Percentiles rank a stretch among this genome's conserved stretches.
phyloP scores from a whole-genome alignment of 306 rosid genomes.

The Phaseolus lunatus region DNA sequence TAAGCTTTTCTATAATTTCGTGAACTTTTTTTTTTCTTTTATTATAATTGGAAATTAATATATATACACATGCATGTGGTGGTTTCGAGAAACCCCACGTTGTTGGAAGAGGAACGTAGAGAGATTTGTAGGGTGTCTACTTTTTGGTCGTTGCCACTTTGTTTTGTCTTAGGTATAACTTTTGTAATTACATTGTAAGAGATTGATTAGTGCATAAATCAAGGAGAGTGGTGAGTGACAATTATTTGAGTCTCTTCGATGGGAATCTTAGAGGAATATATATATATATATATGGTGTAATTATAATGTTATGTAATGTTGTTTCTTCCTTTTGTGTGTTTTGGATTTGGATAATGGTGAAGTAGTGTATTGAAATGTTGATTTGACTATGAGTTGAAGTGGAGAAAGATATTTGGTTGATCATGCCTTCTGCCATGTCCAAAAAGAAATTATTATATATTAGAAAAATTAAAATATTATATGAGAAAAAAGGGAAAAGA shows the following conservation, averaged over 20 bases:
- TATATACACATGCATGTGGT: constrained; percentile 28
- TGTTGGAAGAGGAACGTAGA: constrained; percentile 55
- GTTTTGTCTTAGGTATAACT: constrained; percentile 35
- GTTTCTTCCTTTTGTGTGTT: constrained; percentile 43
- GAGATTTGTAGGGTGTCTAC: constrained; percentile 36
- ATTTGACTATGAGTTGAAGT: constrained; percentile 44
- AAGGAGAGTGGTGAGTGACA: constrained; percentile 22
- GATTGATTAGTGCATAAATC: constrained; percentile 14
- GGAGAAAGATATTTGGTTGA: constrained; percentile 35
- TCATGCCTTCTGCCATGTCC: background rate
- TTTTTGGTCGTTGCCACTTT: constrained; percentile 30
- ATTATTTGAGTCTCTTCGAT: background rate
- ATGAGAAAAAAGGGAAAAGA: background rate
- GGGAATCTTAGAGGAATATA: constrained; percentile 26
- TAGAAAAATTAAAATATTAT: too few species aligned
- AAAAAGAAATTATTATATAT: too few species aligned
- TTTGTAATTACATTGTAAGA: constrained; percentile 32
- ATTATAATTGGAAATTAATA: constrained; percentile 10
- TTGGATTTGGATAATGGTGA: constrained; percentile 41
- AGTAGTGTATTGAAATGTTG: constrained; percentile 38
- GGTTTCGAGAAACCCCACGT: constrained; percentile 59
- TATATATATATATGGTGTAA: background rate
- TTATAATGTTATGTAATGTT: constrained; percentile 13
- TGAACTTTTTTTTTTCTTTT: background rate
- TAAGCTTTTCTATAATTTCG: constrained; percentile 1